phyloP scores from a whole-genome alignment of 257 asterid species.

The Primulina huaijiensis region DNA sequence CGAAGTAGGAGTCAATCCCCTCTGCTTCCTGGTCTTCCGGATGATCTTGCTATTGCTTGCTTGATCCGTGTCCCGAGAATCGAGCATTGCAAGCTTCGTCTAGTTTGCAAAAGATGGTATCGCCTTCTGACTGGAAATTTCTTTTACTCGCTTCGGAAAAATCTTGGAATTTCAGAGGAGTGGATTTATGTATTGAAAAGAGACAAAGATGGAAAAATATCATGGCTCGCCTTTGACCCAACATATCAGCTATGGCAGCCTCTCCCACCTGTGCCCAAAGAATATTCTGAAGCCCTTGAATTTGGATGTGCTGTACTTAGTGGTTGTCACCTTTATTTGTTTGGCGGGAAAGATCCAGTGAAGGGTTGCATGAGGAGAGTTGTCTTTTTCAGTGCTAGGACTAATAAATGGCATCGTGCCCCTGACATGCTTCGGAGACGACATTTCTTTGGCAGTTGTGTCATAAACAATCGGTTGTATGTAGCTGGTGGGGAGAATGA shows the following conservation, averaged over 20 bases:
- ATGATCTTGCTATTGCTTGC: conserved; percentile 50
- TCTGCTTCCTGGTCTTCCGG: conserved; percentile 44
- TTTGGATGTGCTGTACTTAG: conserved; percentile 44
- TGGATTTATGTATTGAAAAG: conserved; percentile 44
- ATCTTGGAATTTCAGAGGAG: conserved; percentile 38
- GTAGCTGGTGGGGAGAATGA: conserved; percentile 47
- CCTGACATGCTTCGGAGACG: conserved; percentile 48
- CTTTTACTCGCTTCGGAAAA: conserved; percentile 41
- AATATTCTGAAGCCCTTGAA: conserved; percentile 35
- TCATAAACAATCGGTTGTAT: conserved; percentile 43
- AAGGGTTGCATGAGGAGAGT: conserved; percentile 51
- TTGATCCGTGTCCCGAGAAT: conserved; percentile 44
- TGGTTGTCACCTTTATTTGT: conserved; percentile 41
- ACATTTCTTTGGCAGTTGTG: conserved; percentile 40
- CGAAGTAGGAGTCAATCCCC: conserved; percentile 38
- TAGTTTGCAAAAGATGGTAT: conserved; percentile 45
- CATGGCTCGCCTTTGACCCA: conserved; percentile 47
- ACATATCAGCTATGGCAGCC: conserved; percentile 39
- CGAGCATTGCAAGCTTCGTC: conserved; percentile 41
- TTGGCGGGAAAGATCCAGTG: conserved; percentile 45
- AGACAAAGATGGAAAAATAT: conserved; percentile 37
- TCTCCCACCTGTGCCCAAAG: conserved; percentile 46
- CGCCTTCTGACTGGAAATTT: conserved; percentile 39
- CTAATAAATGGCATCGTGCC: conserved; percentile 45
- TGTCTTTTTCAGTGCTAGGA: conserved; percentile 38